Evolutionary conservation across 331 rosid species (phyloP), one percentile per base, ranked within the genome.

Genomic region (Erythrophleum ivorense): DNA sequence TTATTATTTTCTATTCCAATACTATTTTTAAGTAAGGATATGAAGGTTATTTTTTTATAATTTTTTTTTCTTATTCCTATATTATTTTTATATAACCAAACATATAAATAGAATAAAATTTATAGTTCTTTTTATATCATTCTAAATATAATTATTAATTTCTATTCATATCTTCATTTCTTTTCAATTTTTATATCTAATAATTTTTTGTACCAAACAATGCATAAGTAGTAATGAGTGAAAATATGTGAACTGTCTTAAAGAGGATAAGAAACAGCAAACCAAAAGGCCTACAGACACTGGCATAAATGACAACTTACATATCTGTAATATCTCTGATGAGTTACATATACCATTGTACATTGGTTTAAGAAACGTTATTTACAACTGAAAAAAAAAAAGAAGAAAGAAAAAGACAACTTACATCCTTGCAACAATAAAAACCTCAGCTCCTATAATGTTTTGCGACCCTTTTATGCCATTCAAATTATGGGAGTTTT

Each of bases 381-480:
- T 49, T 10, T 74, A 75, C 81, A 82, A 58, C 18, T 4, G 21
- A 3, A 12, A 5, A 24, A 9, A 64, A 15, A 6, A 29, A 46
- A 46, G 29, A 24, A 24, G 29, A 24, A 24, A 13, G 31, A 33
- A 62, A 6, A 21, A 8, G 31, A 63, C 80, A 80, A 73, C 16
- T 16, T 73, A 59, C 18, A 45, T 70, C 77, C n/a, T 10, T 3
- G 31, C 11, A 60, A 31, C 24, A 7, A n/a, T 6, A 15, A 62
- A 14, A 33, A 67, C 45, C 71, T 50, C 33, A 41, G 18, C 33
- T 84, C 46, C 21, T 21, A 54, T 41, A 58, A 54, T 33, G 49
- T 78, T 70, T 64, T 73, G 77, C 73, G 78, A 83, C 10, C 52
- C 72, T 67, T 69, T 58, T 62, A 76, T 54, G 79, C 73, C 71